Conservation (phyloP, 139 green algal genomes). For the Chlamydomonas asymmetrica region DNA sequence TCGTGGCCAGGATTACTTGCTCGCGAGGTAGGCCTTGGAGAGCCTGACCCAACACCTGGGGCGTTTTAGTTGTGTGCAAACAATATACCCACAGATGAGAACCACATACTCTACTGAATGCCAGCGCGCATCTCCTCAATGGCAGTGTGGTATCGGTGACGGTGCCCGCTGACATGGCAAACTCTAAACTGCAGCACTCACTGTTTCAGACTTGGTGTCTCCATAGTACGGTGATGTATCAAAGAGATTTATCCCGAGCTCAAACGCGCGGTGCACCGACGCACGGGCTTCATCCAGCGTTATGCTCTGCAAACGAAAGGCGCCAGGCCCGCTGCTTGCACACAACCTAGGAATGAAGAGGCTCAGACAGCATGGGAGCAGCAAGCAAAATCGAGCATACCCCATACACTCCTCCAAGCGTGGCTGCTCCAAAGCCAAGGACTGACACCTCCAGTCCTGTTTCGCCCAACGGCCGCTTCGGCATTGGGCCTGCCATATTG, state of each 20-base stretch:
- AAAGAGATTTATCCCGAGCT: conserved; percentile 92
- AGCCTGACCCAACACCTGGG: conserved; percentile 73
- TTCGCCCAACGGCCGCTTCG: conserved; percentile 66
- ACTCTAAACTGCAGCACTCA: conserved; percentile 30
- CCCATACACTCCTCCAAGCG: conserved; percentile 86
- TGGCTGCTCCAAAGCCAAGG: conserved; percentile 90
- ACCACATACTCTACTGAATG: not conserved
- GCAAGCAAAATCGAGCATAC: too few relatives aligned
- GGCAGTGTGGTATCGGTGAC: too few relatives aligned
- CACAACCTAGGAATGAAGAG: too few relatives aligned
- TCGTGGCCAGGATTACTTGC: conserved; percentile 85
- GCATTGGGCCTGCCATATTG: too few relatives aligned
- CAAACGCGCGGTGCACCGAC: conserved; percentile 82
- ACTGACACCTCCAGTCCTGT: conserved; percentile 89
- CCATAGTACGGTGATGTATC: conserved; percentile 97
- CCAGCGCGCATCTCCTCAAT: too few relatives aligned
- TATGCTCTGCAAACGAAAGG: too few relatives aligned
- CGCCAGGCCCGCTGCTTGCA: too few relatives aligned
- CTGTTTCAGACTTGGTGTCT: conserved; percentile 75
- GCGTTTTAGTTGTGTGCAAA: not conserved
- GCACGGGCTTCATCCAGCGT: conserved; percentile 20
- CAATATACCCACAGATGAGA: not conserved
- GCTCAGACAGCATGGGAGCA: too few relatives aligned
- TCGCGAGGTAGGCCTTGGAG: conserved; percentile 78
- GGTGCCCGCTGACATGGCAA: too few relatives aligned